These are phyloP conservation scores for Tolypocladium guangdongense DNA, from an alignment of 2,329 filamentous ascomycete species.

Conservation along the genomic window DNA sequence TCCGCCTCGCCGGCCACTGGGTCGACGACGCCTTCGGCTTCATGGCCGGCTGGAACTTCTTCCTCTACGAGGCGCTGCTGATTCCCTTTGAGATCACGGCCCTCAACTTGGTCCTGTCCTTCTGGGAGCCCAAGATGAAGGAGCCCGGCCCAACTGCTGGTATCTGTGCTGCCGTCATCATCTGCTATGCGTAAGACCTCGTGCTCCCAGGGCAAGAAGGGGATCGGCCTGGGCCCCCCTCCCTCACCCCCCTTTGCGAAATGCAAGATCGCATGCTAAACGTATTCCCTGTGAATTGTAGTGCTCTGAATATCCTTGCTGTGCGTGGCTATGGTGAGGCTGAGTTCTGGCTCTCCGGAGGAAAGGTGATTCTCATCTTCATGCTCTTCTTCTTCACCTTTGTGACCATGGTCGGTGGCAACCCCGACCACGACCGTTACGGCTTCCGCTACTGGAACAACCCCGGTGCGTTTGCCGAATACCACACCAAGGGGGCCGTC, in stretches of 20 bases:
- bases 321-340: slow-evolving; percentile 59
- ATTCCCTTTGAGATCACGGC: slow-evolving; percentile 33
- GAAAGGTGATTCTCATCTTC: slow-evolving; percentile 56
- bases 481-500: slow-evolving; percentile 46
- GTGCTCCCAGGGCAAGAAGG: neutral
- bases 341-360: slow-evolving; percentile 56
- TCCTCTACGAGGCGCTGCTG: slow-evolving; percentile 31
- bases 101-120: slow-evolving; percentile 30
- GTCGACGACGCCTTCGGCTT: slow-evolving; percentile 56
- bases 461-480: slow-evolving; percentile 33
- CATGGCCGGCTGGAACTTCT: slow-evolving; percentile 33
- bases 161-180: slow-evolving; percentile 45
- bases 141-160: slow-evolving; percentile 56
- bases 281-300: slow-evolving; percentile 15
- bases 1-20: slow-evolving; percentile 54
- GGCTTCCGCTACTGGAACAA: slow-evolving; percentile 59
- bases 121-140: slow-evolving; percentile 30
- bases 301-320: slow-evolving; percentile 51
- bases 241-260: neutral
- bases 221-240: neutral
- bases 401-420: slow-evolving; percentile 68
- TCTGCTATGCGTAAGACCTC: slow-evolving; percentile 42
- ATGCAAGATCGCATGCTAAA: slow-evolving; percentile 17
- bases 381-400: slow-evolving; percentile 67
- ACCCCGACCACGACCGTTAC: slow-evolving; percentile 56